Evolutionary conservation across 2,329 filamentous ascomycete genomes (phyloP), one percentile per base, ranked within the genome.

Genomic region (Botrytis paeoniae): DNA sequence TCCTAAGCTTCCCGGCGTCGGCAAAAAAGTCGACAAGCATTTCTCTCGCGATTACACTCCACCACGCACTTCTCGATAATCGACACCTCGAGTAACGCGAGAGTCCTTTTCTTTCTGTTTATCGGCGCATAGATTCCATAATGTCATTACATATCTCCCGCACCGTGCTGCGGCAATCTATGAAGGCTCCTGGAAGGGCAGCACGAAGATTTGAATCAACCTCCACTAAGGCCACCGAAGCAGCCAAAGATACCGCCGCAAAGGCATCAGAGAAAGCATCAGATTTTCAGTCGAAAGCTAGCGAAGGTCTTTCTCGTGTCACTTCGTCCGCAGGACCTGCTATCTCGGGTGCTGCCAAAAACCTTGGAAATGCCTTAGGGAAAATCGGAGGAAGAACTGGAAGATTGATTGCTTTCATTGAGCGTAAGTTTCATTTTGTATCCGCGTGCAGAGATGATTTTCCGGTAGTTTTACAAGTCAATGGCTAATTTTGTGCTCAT

Each of bases 331-430:
- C 94, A 79, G 93, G 93, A 73, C 91, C 93, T 75, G 93, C 91
- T 75, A 86, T 97, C 79, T 87, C 88, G 78, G 91, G 89, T 81
- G 93, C 92, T 78, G 92, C 92, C 73, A 89, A 89, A 81, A 88
- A 89, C 72, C 84, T 91, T 77, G 85, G 86, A 78, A 88, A 85
- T 81, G 89, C 92, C 73, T 84, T 97, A 78, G 86, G 89, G 82
- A 92, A 90, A 84, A 87, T 95, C 82, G 95, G 94, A 80, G 95
- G 95, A 80, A 89, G 92, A 80, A 95, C 93, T 75, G 94, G 93
- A 80, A 89, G 88, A 83, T 81, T 95, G 78, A 88, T 97, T 82
- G 87, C 86, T 79, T 93, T 95, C 81, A 86, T 96, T 80, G 93
- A 98, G 88, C 92, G 96, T 98, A 89, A 85, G 94, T 85, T 75